Conservation (phyloP, 768 basidiomycete species). For the Boletellus ananas region DNA sequence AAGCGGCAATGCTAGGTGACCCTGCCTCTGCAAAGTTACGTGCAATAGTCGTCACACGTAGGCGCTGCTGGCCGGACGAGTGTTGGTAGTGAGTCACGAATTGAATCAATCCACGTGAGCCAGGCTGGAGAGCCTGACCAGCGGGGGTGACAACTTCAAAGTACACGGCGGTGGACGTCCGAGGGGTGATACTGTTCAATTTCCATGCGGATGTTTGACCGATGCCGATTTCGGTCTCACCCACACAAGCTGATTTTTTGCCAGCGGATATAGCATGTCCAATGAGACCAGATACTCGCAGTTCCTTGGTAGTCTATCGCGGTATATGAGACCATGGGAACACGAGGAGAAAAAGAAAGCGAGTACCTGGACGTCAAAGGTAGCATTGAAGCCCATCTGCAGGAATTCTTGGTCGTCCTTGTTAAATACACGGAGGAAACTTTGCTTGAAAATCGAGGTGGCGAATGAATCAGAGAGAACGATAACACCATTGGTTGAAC, state of each 20-base stretch:
- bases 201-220: slow-evolving; percentile 99
- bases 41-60: slow-evolving; percentile 97
- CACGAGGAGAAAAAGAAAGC: background rate
- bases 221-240: slow-evolving; percentile 98
- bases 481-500: slow-evolving; percentile 95
- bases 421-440: slow-evolving; percentile 86
- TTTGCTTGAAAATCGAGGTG: slow-evolving; percentile 98
- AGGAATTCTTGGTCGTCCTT: slow-evolving; percentile 92
- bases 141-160: slow-evolving; percentile 99
- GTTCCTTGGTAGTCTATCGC: slow-evolving; percentile 90
- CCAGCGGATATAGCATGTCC: slow-evolving; percentile 96
- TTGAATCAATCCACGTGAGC: slow-evolving; percentile 92
- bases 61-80: slow-evolving; percentile 87
- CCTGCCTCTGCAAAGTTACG: slow-evolving; percentile 97
- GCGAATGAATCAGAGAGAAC: slow-evolving; percentile 96
- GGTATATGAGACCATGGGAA: slow-evolving; percentile 2
- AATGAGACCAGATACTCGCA: slow-evolving; percentile 97
- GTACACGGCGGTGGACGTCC: slow-evolving; percentile 87
- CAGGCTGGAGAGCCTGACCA: slow-evolving; percentile 85
- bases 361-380: slow-evolving; percentile 91
- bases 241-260: slow-evolving; percentile 94
- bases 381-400: slow-evolving; percentile 98
- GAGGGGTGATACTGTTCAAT: slow-evolving; percentile 85
- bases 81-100: slow-evolving; percentile 99
- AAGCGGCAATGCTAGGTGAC: slow-evolving; percentile 87